Evolutionary conservation across 2,329 filamentous ascomycete genomes (phyloP).

Genomic region (Gremmenia infestans): DNA sequence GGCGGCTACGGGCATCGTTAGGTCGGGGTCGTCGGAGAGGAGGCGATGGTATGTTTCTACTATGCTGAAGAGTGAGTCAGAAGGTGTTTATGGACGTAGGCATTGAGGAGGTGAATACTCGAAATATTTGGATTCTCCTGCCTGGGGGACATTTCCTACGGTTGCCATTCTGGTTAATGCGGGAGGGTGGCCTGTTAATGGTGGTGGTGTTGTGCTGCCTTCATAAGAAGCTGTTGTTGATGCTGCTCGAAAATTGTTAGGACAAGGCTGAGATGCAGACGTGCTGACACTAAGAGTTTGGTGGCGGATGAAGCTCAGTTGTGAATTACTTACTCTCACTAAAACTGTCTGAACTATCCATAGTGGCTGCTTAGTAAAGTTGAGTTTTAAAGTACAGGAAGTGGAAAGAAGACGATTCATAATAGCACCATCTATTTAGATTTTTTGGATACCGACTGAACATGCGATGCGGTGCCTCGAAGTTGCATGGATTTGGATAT

Average conservation of each 20-base stretch:
- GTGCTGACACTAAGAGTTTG: conserved; percentile 1
- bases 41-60: conserved; percentile 61
- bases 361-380: background rate
- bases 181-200: conserved; percentile 24
- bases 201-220: conserved; percentile 29
- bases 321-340: conserved; percentile 9
- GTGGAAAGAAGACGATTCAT: background rate
- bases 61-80: conserved; percentile 39
- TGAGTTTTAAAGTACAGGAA: background rate
- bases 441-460: too few relatives aligned
- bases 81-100: background rate
- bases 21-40: conserved; percentile 65
- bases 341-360: conserved; percentile 3
- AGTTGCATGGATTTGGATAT: too few relatives aligned
- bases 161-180: conserved; percentile 29
- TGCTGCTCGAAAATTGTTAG: conserved; percentile 14
- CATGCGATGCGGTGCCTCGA: too few relatives aligned
- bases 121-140: conserved; percentile 20
- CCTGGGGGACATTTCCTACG: conserved; percentile 23
- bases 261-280: conserved; percentile 8
- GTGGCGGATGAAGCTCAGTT: background rate
- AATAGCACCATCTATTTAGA: too few relatives aligned
- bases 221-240: conserved; percentile 18
- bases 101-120: conserved; percentile 20
- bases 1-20: conserved; percentile 93